Base-by-base conservation (phyloP, 106 monocot species). In the Platanthera guangdongensis region DNA sequence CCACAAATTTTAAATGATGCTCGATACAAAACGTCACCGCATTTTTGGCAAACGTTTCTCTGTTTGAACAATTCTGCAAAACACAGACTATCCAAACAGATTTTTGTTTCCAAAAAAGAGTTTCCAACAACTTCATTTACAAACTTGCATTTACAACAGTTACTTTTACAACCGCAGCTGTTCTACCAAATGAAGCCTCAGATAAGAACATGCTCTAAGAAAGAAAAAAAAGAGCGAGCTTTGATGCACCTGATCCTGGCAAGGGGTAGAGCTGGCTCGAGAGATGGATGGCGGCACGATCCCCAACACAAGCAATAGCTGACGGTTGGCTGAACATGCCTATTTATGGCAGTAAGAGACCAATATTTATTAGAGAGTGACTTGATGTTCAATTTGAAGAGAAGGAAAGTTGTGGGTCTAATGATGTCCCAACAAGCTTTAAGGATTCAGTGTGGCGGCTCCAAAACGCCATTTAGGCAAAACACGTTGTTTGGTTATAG, bases 211-310 rank as follows among this genome's bases (percentile, higher is more conserved):
- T 81, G 92, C 78, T 74, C 76, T 9, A 95, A 86, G 69, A 92
- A 89, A 25, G 25, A 25, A 25, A 25, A 68, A 89, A 83, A 83
- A 63, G 72, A 62, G 60, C 78, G 10, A 72, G 68, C 21, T 70
- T 71, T n/a, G 83, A 88, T 16, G 52, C 83, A 9, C 74, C 69
- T 3, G 85, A 88, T 28, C 64, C 78, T 7, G 83, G 84, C 79
- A 71, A 80, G 46, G 87, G 95, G 14, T 92, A 92, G 95, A 92
- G 62, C 64, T 95, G 89, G 95, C 89, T 95, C 7, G 95, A 95
- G 80, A 87, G 95, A 83, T 95, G 95, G 95, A 95, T 92, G 95
- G 95, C 95, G 9, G 86, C 92, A 47, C 87, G 89, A 18, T 48
- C 73, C 7, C 85, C 87, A 7, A 85, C 88, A 25, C 85, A 73